These are phyloP conservation scores for Dothidotthia symphoricarpi DNA, from an alignment of 2,329 filamentous ascomycete genomes.

Conservation along the genomic window DNA sequence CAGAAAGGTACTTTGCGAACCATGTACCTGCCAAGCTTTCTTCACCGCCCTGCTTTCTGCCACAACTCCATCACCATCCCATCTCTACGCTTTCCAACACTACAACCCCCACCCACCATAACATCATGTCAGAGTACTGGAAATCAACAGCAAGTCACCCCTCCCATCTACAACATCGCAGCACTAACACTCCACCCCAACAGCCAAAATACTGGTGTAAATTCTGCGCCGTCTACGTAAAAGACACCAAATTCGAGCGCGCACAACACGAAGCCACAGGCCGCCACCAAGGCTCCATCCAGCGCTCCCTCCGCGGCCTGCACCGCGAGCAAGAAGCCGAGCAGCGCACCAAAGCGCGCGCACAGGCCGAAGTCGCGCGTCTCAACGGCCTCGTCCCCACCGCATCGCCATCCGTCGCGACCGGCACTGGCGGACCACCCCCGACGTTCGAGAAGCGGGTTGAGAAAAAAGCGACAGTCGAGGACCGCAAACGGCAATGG, in stretches of 20 bases:
- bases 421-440: conserved; percentile 21
- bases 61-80: too few relatives aligned
- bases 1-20: too few relatives aligned
- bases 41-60: too few relatives aligned
- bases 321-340: conserved; percentile 81
- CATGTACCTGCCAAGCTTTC: too few relatives aligned
- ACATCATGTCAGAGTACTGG: conserved; percentile 91
- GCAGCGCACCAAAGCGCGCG: conserved; percentile 76
- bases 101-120: too few relatives aligned
- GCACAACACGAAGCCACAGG: conserved; percentile 84
- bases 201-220: conserved; percentile 96
- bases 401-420: conserved; percentile 31
- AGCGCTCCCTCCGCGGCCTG: conserved; percentile 84
- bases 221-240: conserved; percentile 85
- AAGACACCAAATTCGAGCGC: conserved; percentile 87
- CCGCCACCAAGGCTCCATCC: conserved; percentile 80
- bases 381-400: conserved; percentile 72
- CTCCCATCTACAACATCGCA: conserved; percentile 67
- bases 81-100: too few relatives aligned
- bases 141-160: conserved; percentile 70
- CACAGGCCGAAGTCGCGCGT: conserved; percentile 79
- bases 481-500: conserved; percentile 77
- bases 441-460: conserved; percentile 35
- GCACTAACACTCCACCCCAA: conserved; percentile 41
- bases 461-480: conserved; percentile 52